Evolutionary conservation across 208 protist genomes (phyloP).

Genomic region (Trichomonas vaginalis): DNA sequence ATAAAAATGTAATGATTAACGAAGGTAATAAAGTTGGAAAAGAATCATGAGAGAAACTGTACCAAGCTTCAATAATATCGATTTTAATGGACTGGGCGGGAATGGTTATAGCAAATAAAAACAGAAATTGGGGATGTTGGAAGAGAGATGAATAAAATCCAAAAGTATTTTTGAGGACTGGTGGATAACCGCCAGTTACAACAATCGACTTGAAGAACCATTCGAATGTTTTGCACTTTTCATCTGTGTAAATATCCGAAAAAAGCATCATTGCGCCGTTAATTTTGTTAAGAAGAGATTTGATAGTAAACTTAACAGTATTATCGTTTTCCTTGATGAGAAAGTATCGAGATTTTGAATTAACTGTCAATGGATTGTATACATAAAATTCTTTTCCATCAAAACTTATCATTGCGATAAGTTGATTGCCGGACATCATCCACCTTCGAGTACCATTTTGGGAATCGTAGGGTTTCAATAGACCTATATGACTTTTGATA

Average conservation of each 20-base stretch:
- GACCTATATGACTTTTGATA: not conserved
- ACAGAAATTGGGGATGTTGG: not conserved
- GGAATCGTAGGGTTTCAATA: not conserved
- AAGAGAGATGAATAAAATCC: not conserved
- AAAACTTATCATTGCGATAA: not conserved
- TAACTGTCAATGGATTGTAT: not conserved
- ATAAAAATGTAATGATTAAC: not conserved
- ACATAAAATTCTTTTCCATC: not conserved
- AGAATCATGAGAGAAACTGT: not conserved
- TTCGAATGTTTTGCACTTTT: not conserved
- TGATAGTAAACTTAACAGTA: not conserved
- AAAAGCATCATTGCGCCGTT: not conserved
- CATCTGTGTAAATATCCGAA: not conserved
- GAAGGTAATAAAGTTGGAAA: not conserved
- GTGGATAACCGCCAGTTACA: not conserved
- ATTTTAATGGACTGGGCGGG: not conserved
- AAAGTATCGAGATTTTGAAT: not conserved
- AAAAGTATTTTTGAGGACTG: not conserved
- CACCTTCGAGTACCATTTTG: not conserved
- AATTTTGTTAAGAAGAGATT: not conserved
- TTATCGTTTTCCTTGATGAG: not conserved
- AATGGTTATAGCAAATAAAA: not conserved
- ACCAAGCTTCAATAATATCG: not conserved
- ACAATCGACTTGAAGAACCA: not conserved
- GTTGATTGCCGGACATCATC: not conserved